Percentiles rank a stretch among this genome's conserved stretches.
phyloP scores from a whole-genome alignment of 192 early-diverging fungal species.

The Polychytrium aggregatum region DNA sequence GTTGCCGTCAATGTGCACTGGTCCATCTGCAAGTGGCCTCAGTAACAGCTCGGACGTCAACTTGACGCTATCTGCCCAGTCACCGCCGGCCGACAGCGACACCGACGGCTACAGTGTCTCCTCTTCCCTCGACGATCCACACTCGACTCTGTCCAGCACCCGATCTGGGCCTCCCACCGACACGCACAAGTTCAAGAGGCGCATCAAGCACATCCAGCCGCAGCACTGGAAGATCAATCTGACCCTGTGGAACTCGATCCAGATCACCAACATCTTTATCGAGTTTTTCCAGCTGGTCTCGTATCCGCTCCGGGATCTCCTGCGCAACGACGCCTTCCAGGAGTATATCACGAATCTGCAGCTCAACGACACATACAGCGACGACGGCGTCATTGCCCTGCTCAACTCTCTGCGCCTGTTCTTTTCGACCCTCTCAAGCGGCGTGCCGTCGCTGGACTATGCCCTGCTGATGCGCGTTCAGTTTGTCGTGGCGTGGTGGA shows the following conservation, averaged over 20 bases:
- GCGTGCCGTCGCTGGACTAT: slow-evolving; percentile 5
- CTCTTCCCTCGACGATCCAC: no score
- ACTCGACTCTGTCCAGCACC: no score
- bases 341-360: slow-evolving; percentile 46
- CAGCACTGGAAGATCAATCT: slow-evolving; percentile 10
- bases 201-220: slow-evolving; percentile 19
- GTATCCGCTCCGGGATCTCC: slow-evolving; percentile 65
- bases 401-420: background rate
- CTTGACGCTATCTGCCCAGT: background rate
- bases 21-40: background rate
- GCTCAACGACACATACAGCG: slow-evolving; percentile 9
- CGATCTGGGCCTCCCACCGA: no score
- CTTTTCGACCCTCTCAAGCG: slow-evolving; percentile 6
- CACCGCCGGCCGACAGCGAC: background rate
- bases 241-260: slow-evolving; percentile 48
- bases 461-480: slow-evolving; percentile 8
- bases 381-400: background rate
- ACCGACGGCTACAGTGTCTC: slow-evolving; percentile 6
- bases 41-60: background rate
- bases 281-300: slow-evolving; percentile 73
- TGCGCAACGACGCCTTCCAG: slow-evolving; percentile 13
- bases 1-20: no score
- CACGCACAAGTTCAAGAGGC: slow-evolving; percentile 9
- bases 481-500: slow-evolving; percentile 21
- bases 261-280: slow-evolving; percentile 55